Percentiles rank a stretch among this genome's conserved stretches.
These are phyloP conservation scores for Trichoderma cornu-damae DNA, from an alignment of 2,329 filamentous ascomycete genomes.

Conservation along the genomic window DNA sequence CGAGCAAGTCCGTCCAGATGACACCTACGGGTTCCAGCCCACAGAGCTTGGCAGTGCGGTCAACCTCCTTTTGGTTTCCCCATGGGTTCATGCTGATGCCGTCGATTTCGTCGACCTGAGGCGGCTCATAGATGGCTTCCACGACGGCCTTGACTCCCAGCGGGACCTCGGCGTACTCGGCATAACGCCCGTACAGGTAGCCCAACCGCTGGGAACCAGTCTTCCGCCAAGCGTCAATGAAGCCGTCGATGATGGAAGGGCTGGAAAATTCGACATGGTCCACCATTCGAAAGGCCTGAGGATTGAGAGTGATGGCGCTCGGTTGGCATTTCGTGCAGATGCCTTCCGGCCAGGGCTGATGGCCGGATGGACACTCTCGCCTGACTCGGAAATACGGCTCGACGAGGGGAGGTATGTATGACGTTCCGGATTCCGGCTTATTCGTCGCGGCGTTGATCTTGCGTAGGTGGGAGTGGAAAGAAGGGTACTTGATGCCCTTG, in stretches of 20 bases:
- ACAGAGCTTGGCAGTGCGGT: constrained; percentile 74
- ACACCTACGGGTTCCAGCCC: constrained; percentile 85
- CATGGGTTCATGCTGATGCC: constrained; percentile 81
- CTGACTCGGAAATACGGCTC: constrained; percentile 91
- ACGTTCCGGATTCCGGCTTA: constrained; percentile 87
- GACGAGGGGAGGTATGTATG: constrained; percentile 89
- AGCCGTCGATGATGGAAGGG: constrained; percentile 76
- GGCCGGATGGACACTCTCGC: constrained; percentile 84
- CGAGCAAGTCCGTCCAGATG: constrained; percentile 88
- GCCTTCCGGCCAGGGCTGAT: constrained; percentile 88
- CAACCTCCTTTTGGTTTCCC: constrained; percentile 77
- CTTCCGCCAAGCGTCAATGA: constrained; percentile 87
- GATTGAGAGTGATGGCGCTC: constrained; percentile 90
- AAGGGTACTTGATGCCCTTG: constrained; percentile 98
- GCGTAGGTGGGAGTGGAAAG: constrained; percentile 88
- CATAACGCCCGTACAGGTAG: constrained; percentile 85
- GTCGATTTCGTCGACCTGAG: constrained; percentile 82
- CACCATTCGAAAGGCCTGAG: constrained; percentile 91
- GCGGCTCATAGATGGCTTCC: constrained; percentile 94
- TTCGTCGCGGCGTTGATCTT: constrained; percentile 97
- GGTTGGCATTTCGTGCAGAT: constrained; percentile 99
- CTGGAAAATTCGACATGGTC: constrained; percentile 96
- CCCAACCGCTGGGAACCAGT: constrained; percentile 80
- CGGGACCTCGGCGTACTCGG: constrained; percentile 87
- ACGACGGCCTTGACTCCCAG: constrained; percentile 93